phyloP scores from a whole-genome alignment of 2,329 filamentous ascomycete species.

The Epichloe sylvatica region DNA sequence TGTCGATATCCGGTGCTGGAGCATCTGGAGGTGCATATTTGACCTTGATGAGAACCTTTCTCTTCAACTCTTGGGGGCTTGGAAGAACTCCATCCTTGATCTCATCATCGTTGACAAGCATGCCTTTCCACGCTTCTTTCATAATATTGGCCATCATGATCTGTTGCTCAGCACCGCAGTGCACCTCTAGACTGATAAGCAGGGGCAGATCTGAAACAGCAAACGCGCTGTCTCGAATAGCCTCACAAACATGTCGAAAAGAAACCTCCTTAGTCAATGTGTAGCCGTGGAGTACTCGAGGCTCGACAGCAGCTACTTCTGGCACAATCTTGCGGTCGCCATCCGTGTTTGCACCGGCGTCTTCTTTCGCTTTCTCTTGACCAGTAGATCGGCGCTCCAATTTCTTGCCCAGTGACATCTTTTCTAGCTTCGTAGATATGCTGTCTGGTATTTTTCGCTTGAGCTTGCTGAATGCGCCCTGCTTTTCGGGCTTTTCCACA shows the following conservation, averaged over 20 bases:
- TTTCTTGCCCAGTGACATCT: constrained; percentile 32
- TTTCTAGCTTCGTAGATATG: constrained; percentile 31
- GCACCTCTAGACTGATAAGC: constrained; percentile 90
- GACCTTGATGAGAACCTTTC: constrained; percentile 75
- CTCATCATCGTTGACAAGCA: constrained; percentile 46
- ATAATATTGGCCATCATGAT: constrained; percentile 87
- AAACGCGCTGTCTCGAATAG: constrained; percentile 71
- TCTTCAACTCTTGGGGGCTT: constrained; percentile 52
- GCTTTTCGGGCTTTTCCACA: constrained; percentile 36
- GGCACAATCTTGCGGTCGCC: constrained; percentile 9
- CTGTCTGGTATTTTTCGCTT: constrained; percentile 39
- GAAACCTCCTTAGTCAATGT: constrained; percentile 80
- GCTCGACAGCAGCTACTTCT: constrained; percentile 39
- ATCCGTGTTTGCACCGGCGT: neutral
- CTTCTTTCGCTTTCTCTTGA: constrained; percentile 3
- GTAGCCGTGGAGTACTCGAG: constrained; percentile 72
- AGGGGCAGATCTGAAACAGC: constrained; percentile 61
- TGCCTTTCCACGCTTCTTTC: constrained; percentile 63
- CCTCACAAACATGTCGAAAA: constrained; percentile 72
- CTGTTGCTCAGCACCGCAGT: constrained; percentile 69
- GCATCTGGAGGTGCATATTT: constrained; percentile 45
- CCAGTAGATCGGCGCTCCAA: constrained; percentile 19
- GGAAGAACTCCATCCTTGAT: constrained; percentile 41
- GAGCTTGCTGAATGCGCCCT: constrained; percentile 48
- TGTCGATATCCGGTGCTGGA: constrained; percentile 17